Conservation (phyloP, 805 yeast genomes). For the Candida insectorum region DNA sequence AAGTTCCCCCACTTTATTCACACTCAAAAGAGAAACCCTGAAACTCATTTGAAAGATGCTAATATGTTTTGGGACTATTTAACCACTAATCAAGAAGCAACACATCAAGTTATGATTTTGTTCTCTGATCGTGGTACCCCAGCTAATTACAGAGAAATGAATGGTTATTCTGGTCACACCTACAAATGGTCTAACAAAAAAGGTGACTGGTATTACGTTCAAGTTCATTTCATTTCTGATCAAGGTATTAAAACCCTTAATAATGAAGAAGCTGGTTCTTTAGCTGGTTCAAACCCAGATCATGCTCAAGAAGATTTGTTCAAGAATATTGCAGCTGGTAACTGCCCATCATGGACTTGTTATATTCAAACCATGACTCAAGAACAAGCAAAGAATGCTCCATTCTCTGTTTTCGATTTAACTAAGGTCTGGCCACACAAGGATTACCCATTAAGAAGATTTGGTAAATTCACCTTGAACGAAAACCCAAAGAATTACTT, state of each 20-base stretch:
- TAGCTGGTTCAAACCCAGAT: conserved; percentile 79
- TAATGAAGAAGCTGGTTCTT: conserved; percentile 63
- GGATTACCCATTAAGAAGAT: conserved; percentile 79
- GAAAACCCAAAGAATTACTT: conserved; percentile 84
- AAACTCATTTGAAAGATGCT: conserved; percentile 73
- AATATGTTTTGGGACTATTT: conserved; percentile 83
- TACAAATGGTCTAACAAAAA: conserved; percentile 73
- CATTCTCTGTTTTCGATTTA: conserved; percentile 81
- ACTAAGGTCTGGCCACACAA: conserved; percentile 90
- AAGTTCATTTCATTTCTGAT: conserved; percentile 66
- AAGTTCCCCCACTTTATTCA: conserved; percentile 86
- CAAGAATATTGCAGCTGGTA: conserved; percentile 72
- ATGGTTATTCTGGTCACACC: conserved; percentile 81
- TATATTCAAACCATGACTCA: conserved; percentile 84
- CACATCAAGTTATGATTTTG: conserved; percentile 69
- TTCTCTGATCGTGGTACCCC: conserved; percentile 85
- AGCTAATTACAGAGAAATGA: conserved; percentile 67
- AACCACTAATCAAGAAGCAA: conserved; percentile 66
- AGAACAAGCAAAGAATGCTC: conserved; percentile 67
- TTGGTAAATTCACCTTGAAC: conserved; percentile 75
- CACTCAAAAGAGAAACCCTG: conserved; percentile 83
- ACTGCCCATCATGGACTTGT: conserved; percentile 78
- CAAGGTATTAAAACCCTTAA: conserved; percentile 53
- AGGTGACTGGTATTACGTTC: conserved; percentile 76
- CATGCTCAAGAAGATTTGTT: conserved; percentile 75